Percentiles rank a stretch among this genome's conserved stretches.
phyloP scores from a whole-genome alignment of 306 rosid species.

The Cucurbita ficifolia region DNA sequence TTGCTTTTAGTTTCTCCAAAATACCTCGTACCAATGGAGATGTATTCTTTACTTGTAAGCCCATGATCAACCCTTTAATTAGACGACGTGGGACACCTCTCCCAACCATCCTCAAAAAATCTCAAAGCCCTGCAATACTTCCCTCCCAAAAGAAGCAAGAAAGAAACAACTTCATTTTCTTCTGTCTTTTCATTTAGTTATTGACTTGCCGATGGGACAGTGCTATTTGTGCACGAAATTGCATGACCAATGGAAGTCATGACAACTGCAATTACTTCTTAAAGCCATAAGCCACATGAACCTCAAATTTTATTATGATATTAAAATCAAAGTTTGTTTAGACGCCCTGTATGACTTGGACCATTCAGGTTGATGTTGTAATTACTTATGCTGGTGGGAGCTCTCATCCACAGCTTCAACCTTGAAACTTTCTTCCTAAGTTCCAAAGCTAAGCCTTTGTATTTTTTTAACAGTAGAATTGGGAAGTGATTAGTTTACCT shows the following conservation, averaged over 20 bases:
- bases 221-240: not conserved
- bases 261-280: not conserved
- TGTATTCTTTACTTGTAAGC: too few species aligned
- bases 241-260: not conserved
- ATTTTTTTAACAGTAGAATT: not conserved
- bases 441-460: too few species aligned
- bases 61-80: too few species aligned
- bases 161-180: not conserved
- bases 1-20: too few species aligned
- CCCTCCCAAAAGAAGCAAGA: not conserved
- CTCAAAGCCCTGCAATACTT: too few species aligned
- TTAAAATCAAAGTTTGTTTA: not conserved
- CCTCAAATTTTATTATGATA: not conserved
- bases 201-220: too few species aligned
- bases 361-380: not conserved
- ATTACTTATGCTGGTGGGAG: not conserved
- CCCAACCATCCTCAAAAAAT: not conserved
- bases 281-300: too few species aligned
- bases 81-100: too few species aligned
- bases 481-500: not conserved
- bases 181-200: not conserved
- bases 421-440: not conserved
- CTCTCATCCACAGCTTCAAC: not conserved
- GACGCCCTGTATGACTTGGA: not conserved
- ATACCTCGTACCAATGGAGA: too few species aligned